Evolutionary conservation across 1,284 basidiomycete species (phyloP).

Genomic region (Puccinia brachypodii): DNA sequence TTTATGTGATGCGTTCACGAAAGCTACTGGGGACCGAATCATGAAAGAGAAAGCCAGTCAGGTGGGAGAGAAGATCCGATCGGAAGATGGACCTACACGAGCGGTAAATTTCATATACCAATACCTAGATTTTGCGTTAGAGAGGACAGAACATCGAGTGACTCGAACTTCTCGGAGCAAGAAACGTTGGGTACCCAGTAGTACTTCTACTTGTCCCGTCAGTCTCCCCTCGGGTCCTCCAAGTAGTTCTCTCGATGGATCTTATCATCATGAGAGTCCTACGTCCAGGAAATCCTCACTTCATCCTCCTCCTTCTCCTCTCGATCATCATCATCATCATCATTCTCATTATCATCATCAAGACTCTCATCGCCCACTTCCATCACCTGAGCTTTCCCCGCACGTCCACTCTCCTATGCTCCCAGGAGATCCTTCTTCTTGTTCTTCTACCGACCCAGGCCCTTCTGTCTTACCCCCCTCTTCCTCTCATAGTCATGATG

Average conservation of each 20-base stretch:
- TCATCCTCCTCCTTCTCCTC: not conserved
- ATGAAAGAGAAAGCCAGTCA: constrained; percentile 55
- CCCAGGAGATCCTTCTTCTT: too few species aligned
- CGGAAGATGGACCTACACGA: constrained; percentile 52
- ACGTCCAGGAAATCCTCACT: not conserved
- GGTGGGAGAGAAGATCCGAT: constrained; percentile 53
- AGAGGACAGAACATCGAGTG: constrained; percentile 42
- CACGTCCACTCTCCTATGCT: too few species aligned
- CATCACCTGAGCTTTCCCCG: too few species aligned
- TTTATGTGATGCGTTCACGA: constrained; percentile 72
- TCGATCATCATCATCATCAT: not conserved
- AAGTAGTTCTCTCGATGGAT: not conserved
- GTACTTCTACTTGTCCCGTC: not conserved
- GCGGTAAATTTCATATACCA: constrained; percentile 52
- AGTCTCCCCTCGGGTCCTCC: not conserved
- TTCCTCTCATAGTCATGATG: not conserved
- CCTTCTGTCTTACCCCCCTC: too few species aligned
- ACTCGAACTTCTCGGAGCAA: constrained; percentile 9
- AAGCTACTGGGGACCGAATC: constrained; percentile 73
- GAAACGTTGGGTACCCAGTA: not conserved
- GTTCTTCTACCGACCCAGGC: too few species aligned
- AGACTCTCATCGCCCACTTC: not conserved
- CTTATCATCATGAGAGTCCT: not conserved
- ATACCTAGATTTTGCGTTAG: constrained; percentile 41
- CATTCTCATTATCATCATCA: not conserved